Percentiles rank a stretch among this genome's conserved stretches.
Evolutionary conservation across 441 rosid species (phyloP).

Genomic region (Cnidoscolus chayamansa): DNA sequence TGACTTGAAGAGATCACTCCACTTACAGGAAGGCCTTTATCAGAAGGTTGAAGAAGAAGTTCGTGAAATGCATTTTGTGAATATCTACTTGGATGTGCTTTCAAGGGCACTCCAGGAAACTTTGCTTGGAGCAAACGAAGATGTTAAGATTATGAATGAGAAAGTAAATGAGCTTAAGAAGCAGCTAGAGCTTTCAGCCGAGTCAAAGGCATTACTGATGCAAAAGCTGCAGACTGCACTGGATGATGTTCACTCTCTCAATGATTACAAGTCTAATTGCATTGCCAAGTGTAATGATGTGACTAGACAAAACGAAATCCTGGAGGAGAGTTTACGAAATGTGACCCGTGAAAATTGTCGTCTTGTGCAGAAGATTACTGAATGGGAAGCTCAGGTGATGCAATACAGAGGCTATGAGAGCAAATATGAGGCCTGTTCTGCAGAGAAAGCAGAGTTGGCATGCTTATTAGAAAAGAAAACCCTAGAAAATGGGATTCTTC

Average conservation of each 20-base stretch:
- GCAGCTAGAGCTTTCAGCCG: constrained; percentile 66
- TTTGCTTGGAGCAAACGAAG: constrained; percentile 55
- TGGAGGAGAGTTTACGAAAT: constrained; percentile 57
- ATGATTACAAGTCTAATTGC: constrained; percentile 53
- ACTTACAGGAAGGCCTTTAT: constrained; percentile 77
- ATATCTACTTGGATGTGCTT: constrained; percentile 75
- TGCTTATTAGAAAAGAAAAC: constrained; percentile 57
- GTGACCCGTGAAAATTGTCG: constrained; percentile 53
- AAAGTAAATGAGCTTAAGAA: constrained; percentile 47
- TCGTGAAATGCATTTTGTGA: constrained; percentile 66
- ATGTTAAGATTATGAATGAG: constrained; percentile 46
- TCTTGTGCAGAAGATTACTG: constrained; percentile 59
- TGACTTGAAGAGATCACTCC: constrained; percentile 71
- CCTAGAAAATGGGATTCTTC: constrained; percentile 50
- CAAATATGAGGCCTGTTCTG: constrained; percentile 55
- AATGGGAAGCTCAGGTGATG: constrained; percentile 54
- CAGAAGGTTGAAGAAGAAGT: constrained; percentile 84
- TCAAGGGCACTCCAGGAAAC: constrained; percentile 69
- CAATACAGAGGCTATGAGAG: constrained; percentile 49
- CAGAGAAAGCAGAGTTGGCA: constrained; percentile 61
- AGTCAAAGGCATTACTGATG: constrained; percentile 58
- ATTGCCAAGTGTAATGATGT: constrained; percentile 53
- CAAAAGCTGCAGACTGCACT: constrained; percentile 61
- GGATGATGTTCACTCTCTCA: constrained; percentile 66
- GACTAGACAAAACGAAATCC: constrained; percentile 55